phyloP scores from a whole-genome alignment of 2,329 filamentous ascomycete species.

The Tothia fuscella region DNA sequence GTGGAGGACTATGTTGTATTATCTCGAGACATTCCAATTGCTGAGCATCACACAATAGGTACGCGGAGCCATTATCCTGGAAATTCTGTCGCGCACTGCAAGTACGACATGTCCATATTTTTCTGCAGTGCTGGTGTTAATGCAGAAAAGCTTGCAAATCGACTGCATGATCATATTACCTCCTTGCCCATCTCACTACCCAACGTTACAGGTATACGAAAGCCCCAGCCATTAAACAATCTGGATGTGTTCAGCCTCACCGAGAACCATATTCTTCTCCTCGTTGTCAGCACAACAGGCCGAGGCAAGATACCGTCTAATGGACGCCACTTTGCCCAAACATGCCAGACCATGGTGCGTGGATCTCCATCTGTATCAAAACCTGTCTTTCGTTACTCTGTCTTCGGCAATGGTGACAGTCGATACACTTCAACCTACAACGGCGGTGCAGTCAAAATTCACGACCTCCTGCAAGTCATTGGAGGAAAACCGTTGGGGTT shows the following conservation, averaged over 20 bases:
- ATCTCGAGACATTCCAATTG: not conserved
- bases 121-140: constrained; percentile 8
- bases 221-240: constrained; percentile 1
- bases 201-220: constrained; percentile 1
- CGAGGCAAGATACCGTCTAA: constrained; percentile 15
- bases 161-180: constrained; percentile 12
- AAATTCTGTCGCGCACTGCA: no score
- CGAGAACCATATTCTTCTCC: constrained; percentile 12
- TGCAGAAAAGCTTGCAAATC: constrained; percentile 7
- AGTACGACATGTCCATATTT: constrained; percentile 8
- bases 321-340: constrained; percentile 11
- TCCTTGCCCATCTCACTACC: constrained; percentile 13
- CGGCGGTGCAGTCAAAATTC: constrained; percentile 12
- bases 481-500: constrained; percentile 11
- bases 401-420: constrained; percentile 17
- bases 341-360: constrained; percentile 5
- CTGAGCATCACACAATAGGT: not conserved
- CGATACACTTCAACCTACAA: constrained; percentile 14
- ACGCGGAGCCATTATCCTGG: no score
- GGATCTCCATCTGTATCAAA: no score
- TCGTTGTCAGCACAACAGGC: constrained; percentile 15
- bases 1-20: not conserved
- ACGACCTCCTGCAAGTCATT: constrained; percentile 10
- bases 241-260: constrained; percentile 7
- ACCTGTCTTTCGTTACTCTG: constrained; percentile 10